A percentile compares a stretch with the other conserved stretches of the same genome.
These are phyloP conservation scores for Chrysanthemum makinoi DNA, from an alignment of 129 eudicot genomes.

Conservation along the genomic window DNA sequence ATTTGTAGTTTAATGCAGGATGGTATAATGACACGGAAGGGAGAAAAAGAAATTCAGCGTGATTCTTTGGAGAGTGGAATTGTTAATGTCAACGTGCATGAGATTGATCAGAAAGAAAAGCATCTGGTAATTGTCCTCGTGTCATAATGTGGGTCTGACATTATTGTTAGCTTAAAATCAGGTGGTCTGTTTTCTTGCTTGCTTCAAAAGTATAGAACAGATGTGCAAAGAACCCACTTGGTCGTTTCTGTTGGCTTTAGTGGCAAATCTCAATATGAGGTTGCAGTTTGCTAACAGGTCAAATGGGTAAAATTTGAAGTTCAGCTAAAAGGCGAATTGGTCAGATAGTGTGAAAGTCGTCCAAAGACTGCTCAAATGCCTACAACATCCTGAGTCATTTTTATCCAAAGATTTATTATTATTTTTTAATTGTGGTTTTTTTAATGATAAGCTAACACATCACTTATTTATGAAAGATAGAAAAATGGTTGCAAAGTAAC, in stretches of 20 bases:
- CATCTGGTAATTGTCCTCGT: conserved; percentile 41
- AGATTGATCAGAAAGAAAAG: conserved; percentile 73
- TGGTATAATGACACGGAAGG: conserved; percentile 38
- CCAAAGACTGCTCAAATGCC: not conserved
- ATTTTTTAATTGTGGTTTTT: not conserved
- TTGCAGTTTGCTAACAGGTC: not conserved
- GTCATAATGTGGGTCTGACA: not conserved
- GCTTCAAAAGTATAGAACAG: conserved; percentile 13
- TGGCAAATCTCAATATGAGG: not conserved
- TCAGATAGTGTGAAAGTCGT: not conserved
- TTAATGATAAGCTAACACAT: not conserved
- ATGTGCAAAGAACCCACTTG: not conserved
- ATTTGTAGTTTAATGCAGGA: conserved; percentile 37
- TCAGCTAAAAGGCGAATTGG: not conserved
- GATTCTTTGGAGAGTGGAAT: conserved; percentile 49
- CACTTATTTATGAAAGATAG: not conserved
- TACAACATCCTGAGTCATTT: not conserved
- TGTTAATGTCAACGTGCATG: conserved; percentile 36
- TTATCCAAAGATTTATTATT: not conserved
- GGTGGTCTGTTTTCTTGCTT: conserved; percentile 20
- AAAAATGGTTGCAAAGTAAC: not conserved
- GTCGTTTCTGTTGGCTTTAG: too few species aligned
- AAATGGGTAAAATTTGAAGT: conserved; percentile 1
- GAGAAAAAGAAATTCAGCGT: conserved; percentile 55
- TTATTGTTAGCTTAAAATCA: not conserved